Evolutionary conservation across 2,329 filamentous ascomycete genomes (phyloP), one percentile per base, ranked within the genome.

Genomic region (Calonectria hawksworthii): DNA sequence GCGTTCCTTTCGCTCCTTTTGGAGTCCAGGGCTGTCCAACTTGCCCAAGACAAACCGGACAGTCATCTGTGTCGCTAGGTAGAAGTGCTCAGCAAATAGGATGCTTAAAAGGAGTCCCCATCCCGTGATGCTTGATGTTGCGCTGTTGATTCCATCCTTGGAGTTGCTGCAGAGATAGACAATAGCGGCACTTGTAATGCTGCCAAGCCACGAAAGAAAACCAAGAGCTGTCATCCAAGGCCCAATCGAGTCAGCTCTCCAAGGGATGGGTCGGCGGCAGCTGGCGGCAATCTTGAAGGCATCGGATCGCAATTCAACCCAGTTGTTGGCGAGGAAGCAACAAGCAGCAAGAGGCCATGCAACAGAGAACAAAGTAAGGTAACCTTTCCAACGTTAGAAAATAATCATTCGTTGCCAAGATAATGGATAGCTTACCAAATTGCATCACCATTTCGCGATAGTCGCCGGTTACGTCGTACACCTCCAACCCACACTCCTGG

Each of bases 391-490:
- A 32, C 16, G 65, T 78, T 56, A 78, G 72, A 67, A 32, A 2
- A 67, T 21, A 23, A 13, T n/a, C 50, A 47, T 44, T 30, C 64
- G 61, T 44, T 26, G 18, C 36, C 34, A 51, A 36, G 10, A n/a
- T 11, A 51, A 61, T 36, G 23, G 30, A n/a, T 28, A 7, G 82
- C 87, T 80, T 84, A 90, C 90, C 92, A 79, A 93, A 94, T 80
- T 97, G 95, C 75, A 98, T 92, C 34, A 96, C 92, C 96, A 98
- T 98, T 86, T 99, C 97, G 47, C 97, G 91, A 76, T 98, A 95
- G 83, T 99, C 97, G 23, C 92, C 90, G 0, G 95, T 95, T 2
- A 99, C 96, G 83, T 99, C 95, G 86, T 99, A 99, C 23, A 92
- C 89, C 50, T 93, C 94, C 0, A 98, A 90, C 76, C 95, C 92